Percentiles rank a stretch among this genome's conserved stretches.
Evolutionary conservation across 2,329 filamentous ascomycete genomes (phyloP).

Genomic region (Trichoderma sp.): DNA sequence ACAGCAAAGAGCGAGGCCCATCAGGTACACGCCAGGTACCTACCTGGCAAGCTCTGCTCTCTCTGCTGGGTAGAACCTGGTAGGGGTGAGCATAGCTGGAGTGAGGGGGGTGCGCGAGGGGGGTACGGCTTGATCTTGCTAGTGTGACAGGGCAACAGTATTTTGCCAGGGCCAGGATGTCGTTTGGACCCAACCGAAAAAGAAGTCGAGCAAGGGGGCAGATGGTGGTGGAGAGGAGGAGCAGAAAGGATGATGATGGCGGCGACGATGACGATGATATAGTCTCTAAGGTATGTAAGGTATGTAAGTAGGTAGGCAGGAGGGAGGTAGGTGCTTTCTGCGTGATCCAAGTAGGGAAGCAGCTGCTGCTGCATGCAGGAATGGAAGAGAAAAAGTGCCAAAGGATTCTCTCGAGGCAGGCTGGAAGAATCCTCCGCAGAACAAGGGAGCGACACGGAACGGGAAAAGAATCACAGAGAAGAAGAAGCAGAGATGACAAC

Average conservation of each 20-base stretch:
- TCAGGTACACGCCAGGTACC: constrained; percentile 21
- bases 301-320: background rate
- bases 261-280: constrained; percentile 13
- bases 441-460: no score
- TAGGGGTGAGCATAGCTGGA: background rate
- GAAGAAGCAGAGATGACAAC: background rate
- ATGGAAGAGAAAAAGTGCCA: background rate
- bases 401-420: no score
- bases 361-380: background rate
- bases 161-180: constrained; percentile 17
- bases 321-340: background rate
- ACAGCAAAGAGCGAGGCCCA: background rate
- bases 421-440: no score
- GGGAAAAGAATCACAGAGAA: no score
- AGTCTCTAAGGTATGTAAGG: background rate
- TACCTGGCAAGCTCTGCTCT: background rate
- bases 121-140: constrained; percentile 8
- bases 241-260: background rate
- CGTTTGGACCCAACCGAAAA: constrained; percentile 17
- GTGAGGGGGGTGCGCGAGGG: background rate
- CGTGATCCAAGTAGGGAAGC: background rate
- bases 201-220: background rate
- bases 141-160: constrained; percentile 18
- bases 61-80: background rate
- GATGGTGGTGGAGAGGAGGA: constrained; percentile 10